Percentiles rank a stretch among this genome's conserved stretches.
Conservation (phyloP, 305 asterid genomes). For the Stenogyne calaminthoides region DNA sequence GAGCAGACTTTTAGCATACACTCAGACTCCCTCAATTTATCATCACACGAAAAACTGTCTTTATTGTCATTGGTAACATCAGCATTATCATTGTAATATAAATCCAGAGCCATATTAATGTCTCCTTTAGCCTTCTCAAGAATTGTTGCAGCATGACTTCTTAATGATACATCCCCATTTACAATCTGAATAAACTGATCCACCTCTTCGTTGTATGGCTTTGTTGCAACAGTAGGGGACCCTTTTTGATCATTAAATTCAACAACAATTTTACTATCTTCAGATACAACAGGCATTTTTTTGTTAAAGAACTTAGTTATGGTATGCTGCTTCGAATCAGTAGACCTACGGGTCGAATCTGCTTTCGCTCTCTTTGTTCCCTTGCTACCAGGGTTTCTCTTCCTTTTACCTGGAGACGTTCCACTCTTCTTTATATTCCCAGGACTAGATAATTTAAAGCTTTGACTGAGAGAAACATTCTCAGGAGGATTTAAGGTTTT, state of each 20-base stretch:
- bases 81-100: slow-evolving; percentile 49
- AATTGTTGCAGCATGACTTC: slow-evolving; percentile 58
- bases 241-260: slow-evolving; percentile 24
- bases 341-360: slow-evolving; percentile 37
- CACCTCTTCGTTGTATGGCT: slow-evolving; percentile 52
- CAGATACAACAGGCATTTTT: slow-evolving; percentile 40
- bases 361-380: slow-evolving; percentile 55
- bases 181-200: slow-evolving; percentile 80
- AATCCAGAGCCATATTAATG: slow-evolving; percentile 76
- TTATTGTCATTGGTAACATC: slow-evolving; percentile 28
- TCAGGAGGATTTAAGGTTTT: slow-evolving; percentile 35
- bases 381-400: slow-evolving; percentile 58
- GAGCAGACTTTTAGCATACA: slow-evolving; percentile 37
- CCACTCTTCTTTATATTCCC: slow-evolving; percentile 41
- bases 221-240: slow-evolving; percentile 33
- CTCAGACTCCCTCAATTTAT: slow-evolving; percentile 41
- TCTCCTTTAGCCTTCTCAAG: slow-evolving; percentile 70
- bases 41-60: slow-evolving; percentile 27
- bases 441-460: slow-evolving; percentile 43
- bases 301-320: slow-evolving; percentile 83
- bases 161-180: slow-evolving; percentile 68
- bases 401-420: slow-evolving; percentile 68
- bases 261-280: slow-evolving; percentile 41
- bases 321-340: slow-evolving; percentile 59
- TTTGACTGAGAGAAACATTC: slow-evolving; percentile 48